Conservation (phyloP, 1,139 yeast species). For the Eremothecium gossypii region DNA sequence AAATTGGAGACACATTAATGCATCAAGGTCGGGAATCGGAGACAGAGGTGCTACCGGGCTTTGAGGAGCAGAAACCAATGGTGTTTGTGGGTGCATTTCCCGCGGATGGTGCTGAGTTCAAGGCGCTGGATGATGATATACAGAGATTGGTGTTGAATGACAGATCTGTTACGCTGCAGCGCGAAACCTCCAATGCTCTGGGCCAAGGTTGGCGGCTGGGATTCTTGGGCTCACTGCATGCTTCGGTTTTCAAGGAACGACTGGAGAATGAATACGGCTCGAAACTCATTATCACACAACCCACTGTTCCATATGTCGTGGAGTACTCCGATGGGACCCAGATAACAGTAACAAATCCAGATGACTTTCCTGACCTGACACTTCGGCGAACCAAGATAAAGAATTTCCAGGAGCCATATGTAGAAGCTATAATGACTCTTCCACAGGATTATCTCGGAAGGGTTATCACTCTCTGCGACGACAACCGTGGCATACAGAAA, state of each 20-base stretch:
- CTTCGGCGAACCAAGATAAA: constrained; percentile 39
- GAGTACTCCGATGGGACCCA: constrained; percentile 56
- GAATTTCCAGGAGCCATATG: constrained; percentile 75
- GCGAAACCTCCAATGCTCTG: constrained; percentile 87
- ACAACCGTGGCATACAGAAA: constrained; percentile 71
- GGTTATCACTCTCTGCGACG: constrained; percentile 79
- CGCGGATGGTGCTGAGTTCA: constrained; percentile 87
- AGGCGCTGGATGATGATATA: constrained; percentile 80
- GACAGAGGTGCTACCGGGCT: constrained; percentile 80
- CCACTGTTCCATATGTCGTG: constrained; percentile 88
- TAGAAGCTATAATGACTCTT: constrained; percentile 81
- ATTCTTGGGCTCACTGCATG: constrained; percentile 87
- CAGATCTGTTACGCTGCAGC: constrained; percentile 78
- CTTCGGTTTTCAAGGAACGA: constrained; percentile 87
- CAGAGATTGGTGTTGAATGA: constrained; percentile 84
- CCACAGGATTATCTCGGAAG: constrained; percentile 85
- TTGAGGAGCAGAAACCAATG: constrained; percentile 96
- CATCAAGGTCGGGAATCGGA: constrained; percentile 48
- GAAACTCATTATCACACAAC: constrained; percentile 83
- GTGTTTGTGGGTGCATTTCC: constrained; percentile 98
- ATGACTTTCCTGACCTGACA: constrained; percentile 69
- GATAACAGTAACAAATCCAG: constrained; percentile 72
- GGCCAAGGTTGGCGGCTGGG: constrained; percentile 99
- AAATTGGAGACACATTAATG: constrained; percentile 85
- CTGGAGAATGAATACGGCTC: constrained; percentile 92